Percentiles rank a stretch among this genome's conserved stretches.
Evolutionary conservation across 2,329 filamentous ascomycete genomes (phyloP).

Genomic region (Apiospora koreana): DNA sequence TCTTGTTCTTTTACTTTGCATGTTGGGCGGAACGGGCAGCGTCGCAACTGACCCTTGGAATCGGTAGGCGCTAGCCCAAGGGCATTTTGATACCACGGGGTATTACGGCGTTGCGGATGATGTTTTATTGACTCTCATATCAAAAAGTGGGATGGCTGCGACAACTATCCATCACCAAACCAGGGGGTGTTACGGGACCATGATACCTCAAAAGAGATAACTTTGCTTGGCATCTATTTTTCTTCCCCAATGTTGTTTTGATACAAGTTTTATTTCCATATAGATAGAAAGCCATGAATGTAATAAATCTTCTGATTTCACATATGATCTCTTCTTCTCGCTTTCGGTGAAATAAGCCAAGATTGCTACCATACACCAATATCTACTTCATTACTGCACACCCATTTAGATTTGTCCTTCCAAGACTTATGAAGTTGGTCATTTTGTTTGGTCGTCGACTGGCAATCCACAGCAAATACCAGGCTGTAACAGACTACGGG

Average conservation of each 20-base stretch:
- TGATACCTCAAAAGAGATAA: constrained; percentile 10
- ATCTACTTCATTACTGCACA: no score
- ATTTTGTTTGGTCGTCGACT: not conserved
- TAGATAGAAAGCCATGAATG: constrained; percentile 4
- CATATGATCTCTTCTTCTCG: not conserved
- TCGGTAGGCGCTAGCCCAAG: constrained; percentile 10
- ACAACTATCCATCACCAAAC: constrained; percentile 7
- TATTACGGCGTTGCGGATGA: constrained; percentile 11
- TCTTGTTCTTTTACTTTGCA: not conserved
- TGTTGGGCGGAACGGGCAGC: not conserved
- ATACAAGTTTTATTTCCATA: not conserved
- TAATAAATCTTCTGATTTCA: not conserved
- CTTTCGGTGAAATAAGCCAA: not conserved
- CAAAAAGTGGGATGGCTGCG: constrained; percentile 9
- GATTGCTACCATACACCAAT: not conserved
- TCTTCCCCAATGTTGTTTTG: not conserved
- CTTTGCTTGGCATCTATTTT: constrained; percentile 2
- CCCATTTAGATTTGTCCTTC: no score
- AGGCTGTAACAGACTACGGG: not conserved
- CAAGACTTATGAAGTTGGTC: not conserved
- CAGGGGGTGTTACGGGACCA: constrained; percentile 6
- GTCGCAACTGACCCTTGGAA: not conserved
- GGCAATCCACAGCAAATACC: not conserved
- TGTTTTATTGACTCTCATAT: constrained; percentile 10
- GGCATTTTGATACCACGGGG: constrained; percentile 13